phyloP scores from a whole-genome alignment of 2,329 filamentous ascomycete genomes.

The Paecilomyces variotii region DNA sequence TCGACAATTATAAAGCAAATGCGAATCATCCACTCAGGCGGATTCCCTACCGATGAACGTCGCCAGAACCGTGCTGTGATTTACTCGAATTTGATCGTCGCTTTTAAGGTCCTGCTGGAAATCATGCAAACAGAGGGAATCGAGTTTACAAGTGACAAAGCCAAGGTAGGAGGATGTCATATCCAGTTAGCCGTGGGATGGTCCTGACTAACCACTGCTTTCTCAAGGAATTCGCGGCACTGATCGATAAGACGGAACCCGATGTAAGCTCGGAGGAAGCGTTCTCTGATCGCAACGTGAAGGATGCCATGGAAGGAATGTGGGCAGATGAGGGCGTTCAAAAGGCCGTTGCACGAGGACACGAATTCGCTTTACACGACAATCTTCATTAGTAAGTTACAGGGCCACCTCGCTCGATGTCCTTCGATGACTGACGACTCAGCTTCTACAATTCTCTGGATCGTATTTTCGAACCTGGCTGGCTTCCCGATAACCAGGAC shows the following conservation, averaged over 20 bases:
- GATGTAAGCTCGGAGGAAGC: constrained; percentile 77
- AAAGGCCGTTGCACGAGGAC: constrained; percentile 81
- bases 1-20: constrained; percentile 98
- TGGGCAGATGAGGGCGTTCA: constrained; percentile 82
- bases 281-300: constrained; percentile 58
- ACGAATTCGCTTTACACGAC: constrained; percentile 94
- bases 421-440: not conserved
- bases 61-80: constrained; percentile 93
- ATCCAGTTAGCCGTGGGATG: not conserved
- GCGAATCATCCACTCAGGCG: constrained; percentile 92
- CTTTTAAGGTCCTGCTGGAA: constrained; percentile 81
- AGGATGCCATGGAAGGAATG: constrained; percentile 67
- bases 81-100: constrained; percentile 88
- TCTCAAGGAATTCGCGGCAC: constrained; percentile 63
- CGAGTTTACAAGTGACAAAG: constrained; percentile 67
- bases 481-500: constrained; percentile 89
- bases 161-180: constrained; percentile 54
- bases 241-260: constrained; percentile 63
- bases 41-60: constrained; percentile 82
- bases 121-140: constrained; percentile 83
- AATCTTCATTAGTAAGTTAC: constrained; percentile 82
- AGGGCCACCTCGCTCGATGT: not conserved
- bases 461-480: constrained; percentile 65
- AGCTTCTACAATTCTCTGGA: constrained; percentile 80
- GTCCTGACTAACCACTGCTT: constrained; percentile 6